Evolutionary conservation across 352 stramenopile genomes (phyloP), one percentile per base, ranked within the genome.

Genomic region (Globisporangium nodosum): DNA sequence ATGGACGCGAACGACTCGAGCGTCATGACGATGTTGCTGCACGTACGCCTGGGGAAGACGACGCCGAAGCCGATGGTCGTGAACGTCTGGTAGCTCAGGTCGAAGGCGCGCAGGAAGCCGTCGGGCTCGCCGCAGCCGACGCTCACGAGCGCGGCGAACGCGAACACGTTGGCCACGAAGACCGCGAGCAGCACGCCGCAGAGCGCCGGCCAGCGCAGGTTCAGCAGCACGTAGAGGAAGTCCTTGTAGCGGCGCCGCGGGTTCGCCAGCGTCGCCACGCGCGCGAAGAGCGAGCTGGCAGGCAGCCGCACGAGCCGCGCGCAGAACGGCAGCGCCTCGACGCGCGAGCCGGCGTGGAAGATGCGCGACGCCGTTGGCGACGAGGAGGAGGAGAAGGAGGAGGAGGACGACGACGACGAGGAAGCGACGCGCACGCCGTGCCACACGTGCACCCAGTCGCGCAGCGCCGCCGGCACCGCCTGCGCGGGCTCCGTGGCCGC

Each of bases 1-100:
- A 94, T 90, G 6, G 84, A 92, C 42, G 74, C 66, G 56, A 92
- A 94, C 15, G 80, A 89, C 64, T 92, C 81, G 50, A 90, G 49
- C 9, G 87, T 74, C 60, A 88, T 92, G 15, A 74, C 71, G 18
- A 88, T 35, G 48, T 94, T 94, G 27, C 71, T 73, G 64, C 84
- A 94, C 18, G 73, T 83, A 35, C 66, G 62, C 20, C 66, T 71
- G 6, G 84, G 81, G 68, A 87, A 92, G 31, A 92, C 75, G 21
- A 91, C 64, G 21, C 84, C 84, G 59, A 91, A 94, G 43, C 84
- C 84, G 61, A 94, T 92, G 6, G 84, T 94, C 15, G 80, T 91
- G 58, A 92, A 94, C 2, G 84, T 91, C 65, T 94, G 84, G 61
- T 94, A 94, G 50, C 78, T 91, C 40, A 92, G 49, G 54, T 89